Evolutionary conservation across 768 basidiomycete genomes (phyloP).

Genomic region (Kwoniella newhampshirensis): DNA sequence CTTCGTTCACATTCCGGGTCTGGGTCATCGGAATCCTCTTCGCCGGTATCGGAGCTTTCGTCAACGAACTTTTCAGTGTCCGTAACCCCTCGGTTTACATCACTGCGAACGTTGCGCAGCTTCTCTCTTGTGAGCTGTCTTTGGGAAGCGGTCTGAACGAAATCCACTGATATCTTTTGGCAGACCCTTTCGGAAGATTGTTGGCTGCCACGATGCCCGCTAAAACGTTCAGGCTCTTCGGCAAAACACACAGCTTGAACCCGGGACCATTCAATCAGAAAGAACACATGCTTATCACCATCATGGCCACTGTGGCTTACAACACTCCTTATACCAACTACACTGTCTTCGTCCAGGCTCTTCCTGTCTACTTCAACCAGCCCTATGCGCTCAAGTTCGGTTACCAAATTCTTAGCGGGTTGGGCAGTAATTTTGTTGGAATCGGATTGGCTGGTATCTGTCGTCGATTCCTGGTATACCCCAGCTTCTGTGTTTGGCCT

Average conservation of each 20-base stretch:
- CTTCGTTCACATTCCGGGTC: constrained; percentile 44
- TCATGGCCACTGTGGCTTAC: constrained; percentile 45
- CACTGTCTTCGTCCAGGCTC: constrained; percentile 30
- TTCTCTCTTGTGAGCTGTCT: constrained; percentile 58
- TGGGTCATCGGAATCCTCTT: constrained; percentile 54
- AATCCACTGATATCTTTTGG: constrained; percentile 2
- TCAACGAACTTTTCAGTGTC: constrained; percentile 61
- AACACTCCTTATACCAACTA: constrained; percentile 40
- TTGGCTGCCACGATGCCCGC: constrained; percentile 27
- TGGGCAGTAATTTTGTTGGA: constrained; percentile 85
- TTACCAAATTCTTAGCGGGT: constrained; percentile 60
- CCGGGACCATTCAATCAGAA: constrained; percentile 48
- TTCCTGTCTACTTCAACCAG: constrained; percentile 43
- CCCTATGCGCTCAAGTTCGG: constrained; percentile 42
- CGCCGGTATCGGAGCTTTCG: constrained; percentile 55
- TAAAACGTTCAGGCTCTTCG: constrained; percentile 26
- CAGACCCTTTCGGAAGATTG: constrained; percentile 33
- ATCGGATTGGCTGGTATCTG: constrained; percentile 88
- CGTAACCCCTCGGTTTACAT: constrained; percentile 62
- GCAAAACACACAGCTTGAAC: constrained; percentile 31
- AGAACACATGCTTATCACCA: constrained; percentile 49
- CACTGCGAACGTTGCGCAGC: constrained; percentile 70
- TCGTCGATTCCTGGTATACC: constrained; percentile 87
- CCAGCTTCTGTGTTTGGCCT: constrained; percentile 58
- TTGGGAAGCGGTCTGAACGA: neutral